Conservation (phyloP, 1,284 basidiomycete species). For the Rhodotorula mucilaginosa region DNA sequence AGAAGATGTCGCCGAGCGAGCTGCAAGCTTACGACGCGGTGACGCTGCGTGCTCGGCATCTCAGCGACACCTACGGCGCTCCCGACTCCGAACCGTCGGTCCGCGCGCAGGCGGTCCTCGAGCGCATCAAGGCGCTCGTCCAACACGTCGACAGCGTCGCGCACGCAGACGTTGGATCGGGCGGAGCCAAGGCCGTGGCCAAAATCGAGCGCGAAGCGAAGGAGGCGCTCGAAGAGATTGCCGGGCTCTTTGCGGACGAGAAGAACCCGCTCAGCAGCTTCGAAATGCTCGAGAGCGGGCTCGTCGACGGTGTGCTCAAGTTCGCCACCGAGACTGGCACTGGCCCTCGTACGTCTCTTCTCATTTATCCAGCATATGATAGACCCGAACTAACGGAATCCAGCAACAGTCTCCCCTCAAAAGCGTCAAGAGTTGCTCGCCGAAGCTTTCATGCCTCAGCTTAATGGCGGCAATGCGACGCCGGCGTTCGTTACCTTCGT, state of each 20-base stretch:
- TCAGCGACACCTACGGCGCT: slow-evolving; percentile 71
- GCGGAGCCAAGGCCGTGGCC: slow-evolving; percentile 10
- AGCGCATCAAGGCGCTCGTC: slow-evolving; percentile 49
- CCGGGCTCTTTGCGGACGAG: slow-evolving; percentile 71
- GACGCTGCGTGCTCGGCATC: slow-evolving; percentile 79
- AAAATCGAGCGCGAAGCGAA: slow-evolving; percentile 23
- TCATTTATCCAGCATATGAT: too few relatives aligned
- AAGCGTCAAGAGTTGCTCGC: slow-evolving; percentile 37
- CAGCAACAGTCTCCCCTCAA: slow-evolving; percentile 19
- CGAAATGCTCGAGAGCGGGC: slow-evolving; percentile 87
- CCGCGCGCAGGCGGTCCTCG: slow-evolving; percentile 59
- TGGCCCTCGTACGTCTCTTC: slow-evolving; percentile 51
- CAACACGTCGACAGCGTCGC: slow-evolving; percentile 29
- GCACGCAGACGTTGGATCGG: not conserved
- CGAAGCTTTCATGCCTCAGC: slow-evolving; percentile 34
- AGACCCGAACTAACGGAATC: not conserved
- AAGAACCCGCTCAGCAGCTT: slow-evolving; percentile 82
- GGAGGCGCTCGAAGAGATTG: slow-evolving; percentile 53
- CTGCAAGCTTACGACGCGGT: slow-evolving; percentile 72
- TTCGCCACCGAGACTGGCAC: slow-evolving; percentile 71
- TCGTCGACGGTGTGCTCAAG: slow-evolving; percentile 80
- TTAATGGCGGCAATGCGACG: slow-evolving; percentile 14
- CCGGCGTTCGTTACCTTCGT: slow-evolving; percentile 77
- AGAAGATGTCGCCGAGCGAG: slow-evolving; percentile 27
- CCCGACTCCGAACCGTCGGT: slow-evolving; percentile 52